A percentile compares a stretch with the other conserved stretches of the same genome.
These are phyloP conservation scores for Starmerella floricola DNA, from an alignment of 805 yeast species.

Conservation along the genomic window DNA sequence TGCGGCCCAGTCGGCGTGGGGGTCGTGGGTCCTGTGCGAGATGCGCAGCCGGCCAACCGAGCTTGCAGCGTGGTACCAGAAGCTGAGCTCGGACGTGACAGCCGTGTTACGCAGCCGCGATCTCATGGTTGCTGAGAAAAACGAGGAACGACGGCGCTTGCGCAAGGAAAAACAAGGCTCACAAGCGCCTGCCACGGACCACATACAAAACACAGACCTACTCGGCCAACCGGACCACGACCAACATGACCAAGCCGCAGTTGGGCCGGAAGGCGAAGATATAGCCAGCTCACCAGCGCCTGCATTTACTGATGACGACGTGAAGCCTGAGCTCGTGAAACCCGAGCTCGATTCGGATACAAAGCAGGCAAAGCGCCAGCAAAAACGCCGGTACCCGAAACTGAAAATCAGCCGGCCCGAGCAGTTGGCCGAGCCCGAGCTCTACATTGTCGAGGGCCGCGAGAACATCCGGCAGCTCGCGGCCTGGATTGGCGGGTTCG, in stretches of 20 bases:
- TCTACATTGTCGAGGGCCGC: conserved; percentile 24
- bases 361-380: not conserved
- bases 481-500: conserved; percentile 24
- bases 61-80: conserved; percentile 6
- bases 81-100: conserved; percentile 11
- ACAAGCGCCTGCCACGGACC: no score
- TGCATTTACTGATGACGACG: no score
- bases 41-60: conserved; percentile 14
- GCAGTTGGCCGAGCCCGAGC: conserved; percentile 10
- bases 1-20: conserved; percentile 26
- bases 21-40: conserved; percentile 28
- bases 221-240: not conserved
- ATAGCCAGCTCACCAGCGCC: no score
- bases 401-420: conserved; percentile 12
- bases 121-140: conserved; percentile 12
- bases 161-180: not conserved
- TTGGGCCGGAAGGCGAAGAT: no score
- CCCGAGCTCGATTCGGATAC: no score
- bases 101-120: conserved; percentile 13
- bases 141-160: conserved; percentile 8
- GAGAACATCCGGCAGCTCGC: conserved; percentile 21
- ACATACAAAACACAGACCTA: no score
- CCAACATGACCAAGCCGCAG: not conserved
- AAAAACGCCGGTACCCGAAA: conserved; percentile 17
- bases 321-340: no score